phyloP scores from a whole-genome alignment of 306 rosid species.

The Inga laurina region DNA sequence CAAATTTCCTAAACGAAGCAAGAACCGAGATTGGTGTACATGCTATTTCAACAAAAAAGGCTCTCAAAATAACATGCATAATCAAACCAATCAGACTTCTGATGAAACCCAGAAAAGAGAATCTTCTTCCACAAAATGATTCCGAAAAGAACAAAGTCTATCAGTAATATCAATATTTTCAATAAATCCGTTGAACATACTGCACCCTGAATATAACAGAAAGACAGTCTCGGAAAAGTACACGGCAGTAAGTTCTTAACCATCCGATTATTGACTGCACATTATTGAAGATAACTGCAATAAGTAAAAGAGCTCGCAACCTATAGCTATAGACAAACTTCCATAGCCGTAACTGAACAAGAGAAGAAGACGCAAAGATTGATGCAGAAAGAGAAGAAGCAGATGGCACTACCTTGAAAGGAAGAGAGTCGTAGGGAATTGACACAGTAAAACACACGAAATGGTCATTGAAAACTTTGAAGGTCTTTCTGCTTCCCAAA shows the following conservation, averaged over 20 bases:
- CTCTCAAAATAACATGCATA: neutral
- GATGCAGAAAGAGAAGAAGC: slow-evolving; percentile 12
- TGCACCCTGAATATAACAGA: slow-evolving; percentile 14
- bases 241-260: slow-evolving; percentile 10
- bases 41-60: slow-evolving; percentile 19
- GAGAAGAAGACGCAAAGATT: neutral
- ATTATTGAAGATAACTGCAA: slow-evolving; percentile 20
- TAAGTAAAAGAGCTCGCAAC: neutral
- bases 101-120: neutral
- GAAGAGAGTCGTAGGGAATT: slow-evolving; percentile 21
- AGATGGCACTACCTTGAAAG: slow-evolving; percentile 36
- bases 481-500: slow-evolving; percentile 15
- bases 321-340: neutral
- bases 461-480: neutral
- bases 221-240: slow-evolving; percentile 13
- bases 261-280: slow-evolving; percentile 25
- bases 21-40: neutral
- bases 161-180: neutral
- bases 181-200: slow-evolving; percentile 22
- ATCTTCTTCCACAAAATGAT: slow-evolving; percentile 11
- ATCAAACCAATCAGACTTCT: neutral
- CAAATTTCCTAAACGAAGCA: slow-evolving; percentile 5
- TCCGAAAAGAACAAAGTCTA: slow-evolving; percentile 8
- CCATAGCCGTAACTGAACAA: slow-evolving; percentile 14
- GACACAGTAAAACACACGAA: slow-evolving; percentile 4